A percentile compares a stretch with the other conserved stretches of the same genome.
Conservation (phyloP, 2,329 filamentous ascomycete species). For the Nannizziopsis barbatae region DNA sequence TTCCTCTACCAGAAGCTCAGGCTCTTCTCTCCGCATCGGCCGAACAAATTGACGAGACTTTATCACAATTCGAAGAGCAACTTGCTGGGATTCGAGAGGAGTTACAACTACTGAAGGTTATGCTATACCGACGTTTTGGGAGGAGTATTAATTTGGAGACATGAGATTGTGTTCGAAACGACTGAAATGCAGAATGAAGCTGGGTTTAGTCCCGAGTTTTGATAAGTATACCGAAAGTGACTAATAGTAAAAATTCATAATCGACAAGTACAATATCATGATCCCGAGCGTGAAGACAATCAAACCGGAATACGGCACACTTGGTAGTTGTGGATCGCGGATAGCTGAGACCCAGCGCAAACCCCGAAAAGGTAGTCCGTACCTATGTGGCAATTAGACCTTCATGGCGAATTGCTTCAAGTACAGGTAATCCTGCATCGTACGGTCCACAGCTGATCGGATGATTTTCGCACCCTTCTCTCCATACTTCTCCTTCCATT, state of each 20-base stretch:
- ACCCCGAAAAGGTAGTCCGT: background rate
- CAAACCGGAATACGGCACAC: too few species aligned
- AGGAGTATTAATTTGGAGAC: constrained; percentile 87
- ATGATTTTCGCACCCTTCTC: constrained; percentile 49
- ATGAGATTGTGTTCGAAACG: background rate
- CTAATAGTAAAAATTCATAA: too few species aligned
- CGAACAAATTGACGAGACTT: constrained; percentile 63
- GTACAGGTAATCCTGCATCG: constrained; percentile 52
- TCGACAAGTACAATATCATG: too few species aligned
- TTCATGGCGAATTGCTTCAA: constrained; percentile 55
- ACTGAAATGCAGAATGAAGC: background rate
- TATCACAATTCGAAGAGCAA: constrained; percentile 64
- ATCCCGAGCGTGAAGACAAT: too few species aligned
- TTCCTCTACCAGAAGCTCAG: constrained; percentile 75
- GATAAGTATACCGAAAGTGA: too few species aligned
- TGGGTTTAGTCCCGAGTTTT: background rate
- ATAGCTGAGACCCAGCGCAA: background rate
- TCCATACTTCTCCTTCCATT: constrained; percentile 53
- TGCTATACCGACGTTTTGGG: constrained; percentile 88
- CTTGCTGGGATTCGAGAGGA: constrained; percentile 67
- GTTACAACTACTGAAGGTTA: constrained; percentile 81
- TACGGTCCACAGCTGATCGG: constrained; percentile 47
- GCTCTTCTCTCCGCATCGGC: constrained; percentile 65
- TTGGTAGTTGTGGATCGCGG: too few species aligned
- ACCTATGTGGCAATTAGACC: constrained; percentile 22